phyloP scores from a whole-genome alignment of 2,329 filamentous ascomycete genomes.

The Fusarium cyanostomum region DNA sequence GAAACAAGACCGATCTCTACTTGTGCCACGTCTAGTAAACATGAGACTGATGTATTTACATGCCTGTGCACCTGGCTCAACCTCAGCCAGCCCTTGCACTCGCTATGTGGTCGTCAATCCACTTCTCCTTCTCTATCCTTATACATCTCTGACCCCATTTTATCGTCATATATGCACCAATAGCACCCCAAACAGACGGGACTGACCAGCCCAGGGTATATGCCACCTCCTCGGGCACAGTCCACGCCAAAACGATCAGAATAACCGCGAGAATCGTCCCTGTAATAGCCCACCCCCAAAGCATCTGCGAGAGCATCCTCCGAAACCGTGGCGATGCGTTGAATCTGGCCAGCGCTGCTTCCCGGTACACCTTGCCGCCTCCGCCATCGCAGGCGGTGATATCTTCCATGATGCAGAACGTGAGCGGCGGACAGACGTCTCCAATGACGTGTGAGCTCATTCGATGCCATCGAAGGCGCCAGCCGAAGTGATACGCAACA shows the following conservation, averaged over 20 bases:
- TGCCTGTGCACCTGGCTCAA: background rate
- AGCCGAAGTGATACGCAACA: conserved; percentile 13
- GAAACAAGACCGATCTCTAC: too few relatives aligned
- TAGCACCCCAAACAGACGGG: conserved; percentile 20
- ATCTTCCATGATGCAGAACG: conserved; percentile 27
- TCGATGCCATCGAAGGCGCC: conserved; percentile 15
- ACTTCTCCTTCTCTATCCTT: conserved; percentile 26
- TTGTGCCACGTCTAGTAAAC: too few relatives aligned
- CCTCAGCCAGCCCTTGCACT: background rate
- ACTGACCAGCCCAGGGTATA: conserved; percentile 21
- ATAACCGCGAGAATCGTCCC: conserved; percentile 5
- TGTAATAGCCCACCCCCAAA: conserved; percentile 19
- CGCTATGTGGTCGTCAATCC: background rate
- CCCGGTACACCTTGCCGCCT: conserved; percentile 16
- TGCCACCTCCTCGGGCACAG: conserved; percentile 9
- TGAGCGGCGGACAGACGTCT: conserved; percentile 13
- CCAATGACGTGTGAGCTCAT: conserved; percentile 20
- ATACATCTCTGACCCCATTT: conserved; percentile 30
- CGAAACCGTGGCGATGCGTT: conserved; percentile 24
- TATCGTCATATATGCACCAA: conserved; percentile 21
- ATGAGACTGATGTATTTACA: background rate
- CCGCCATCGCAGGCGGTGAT: conserved; percentile 27
- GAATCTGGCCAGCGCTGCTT: conserved; percentile 19
- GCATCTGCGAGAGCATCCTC: conserved; percentile 24
- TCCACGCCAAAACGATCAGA: conserved; percentile 18